Base-by-base conservation (phyloP, 2,329 filamentous ascomycete species). In the Fusarium haematococcum region DNA sequence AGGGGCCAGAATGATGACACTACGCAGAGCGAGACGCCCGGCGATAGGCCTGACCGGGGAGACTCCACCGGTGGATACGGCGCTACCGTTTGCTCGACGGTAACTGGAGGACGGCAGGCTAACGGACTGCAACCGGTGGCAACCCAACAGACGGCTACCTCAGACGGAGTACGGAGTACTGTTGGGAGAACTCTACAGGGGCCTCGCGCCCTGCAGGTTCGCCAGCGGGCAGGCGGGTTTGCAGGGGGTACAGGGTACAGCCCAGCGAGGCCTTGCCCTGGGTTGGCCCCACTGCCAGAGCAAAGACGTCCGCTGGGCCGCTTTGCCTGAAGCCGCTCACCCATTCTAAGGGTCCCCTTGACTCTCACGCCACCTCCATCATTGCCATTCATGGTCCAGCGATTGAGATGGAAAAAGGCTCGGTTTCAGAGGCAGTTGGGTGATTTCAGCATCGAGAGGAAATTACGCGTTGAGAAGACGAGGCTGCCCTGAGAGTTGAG, bases 21-120 rank as follows among this genome's bases (percentile, higher is more conserved):
- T 37, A 37, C 35, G 35, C 35, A 37, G 14, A 37, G 33, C 6
- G 14, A 35, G 33, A 37, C 35, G 35, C 35, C 35, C 35, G 35
- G 32, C 45, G 27, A 70, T 57, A 69, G 52, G 65, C 52, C 33
- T 25, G 32, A n/a, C 32, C 20, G 35, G 23, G 30, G n/a, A 30
- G 14, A 27, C 23, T 27, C n/a, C 11, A 33, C 18, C 30, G 23
- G 57, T 63, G 63, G 48, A 48, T 32, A 25, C 33, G 10, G 56
- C 33, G n/a, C 57, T 61, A 74, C 72, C 71, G 72, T 74, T 69
- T 72, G 48, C 54, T 65, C 39, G 61, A 74, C 64, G 57, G 68
- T 65, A 41, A 59, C 63, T 65, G 68, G 58, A 68, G 58, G 60
- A 45, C 13, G 13, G 35, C 52, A 43, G 43, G 30, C 41, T 45